A percentile compares a stretch with the other conserved stretches of the same genome.
Conservation (phyloP, 768 basidiomycete genomes). For the Collybia nuda region DNA sequence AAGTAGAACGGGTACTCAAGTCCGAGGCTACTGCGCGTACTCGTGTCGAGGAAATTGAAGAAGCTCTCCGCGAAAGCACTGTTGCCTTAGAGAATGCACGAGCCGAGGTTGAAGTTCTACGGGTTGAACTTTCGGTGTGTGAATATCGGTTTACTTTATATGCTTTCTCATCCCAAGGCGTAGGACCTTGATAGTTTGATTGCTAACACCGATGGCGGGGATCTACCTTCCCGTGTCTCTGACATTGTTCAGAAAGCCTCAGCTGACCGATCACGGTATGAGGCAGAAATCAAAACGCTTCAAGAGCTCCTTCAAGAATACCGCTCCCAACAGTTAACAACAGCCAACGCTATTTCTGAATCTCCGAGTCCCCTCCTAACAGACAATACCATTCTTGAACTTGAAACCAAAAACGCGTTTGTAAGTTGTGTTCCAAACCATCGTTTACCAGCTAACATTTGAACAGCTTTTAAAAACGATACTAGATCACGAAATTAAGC, state of each 20-base stretch:
- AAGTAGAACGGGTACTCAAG: conserved; percentile 61
- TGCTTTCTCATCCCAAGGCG: conserved; percentile 1
- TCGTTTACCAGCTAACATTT: neutral
- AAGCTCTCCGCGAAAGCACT: conserved; percentile 85
- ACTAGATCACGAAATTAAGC: conserved; percentile 23
- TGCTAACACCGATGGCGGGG: conserved; percentile 36
- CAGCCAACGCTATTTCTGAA: conserved; percentile 11
- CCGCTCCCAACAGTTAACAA: conserved; percentile 20
- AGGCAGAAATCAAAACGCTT: conserved; percentile 56
- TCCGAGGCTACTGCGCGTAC: conserved; percentile 60
- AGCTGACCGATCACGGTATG: conserved; percentile 49
- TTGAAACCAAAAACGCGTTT: conserved; percentile 16
- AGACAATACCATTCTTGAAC: neutral
- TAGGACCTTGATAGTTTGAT: conserved; percentile 70
- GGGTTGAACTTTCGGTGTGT: conserved; percentile 76
- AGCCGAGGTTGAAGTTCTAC: conserved; percentile 81
- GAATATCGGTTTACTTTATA: neutral
- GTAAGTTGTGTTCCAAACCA: conserved; percentile 14
- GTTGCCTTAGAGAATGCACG: conserved; percentile 86
- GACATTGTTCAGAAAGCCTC: conserved; percentile 48
- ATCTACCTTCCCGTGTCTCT: conserved; percentile 44
- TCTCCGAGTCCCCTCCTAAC: neutral
- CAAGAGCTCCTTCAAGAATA: conserved; percentile 45
- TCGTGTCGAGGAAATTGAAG: conserved; percentile 84
- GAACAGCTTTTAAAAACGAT: conserved; percentile 25